These are phyloP conservation scores for Flaveria ramosissima DNA, from an alignment of 129 eudicot species.

Conservation along the genomic window DNA sequence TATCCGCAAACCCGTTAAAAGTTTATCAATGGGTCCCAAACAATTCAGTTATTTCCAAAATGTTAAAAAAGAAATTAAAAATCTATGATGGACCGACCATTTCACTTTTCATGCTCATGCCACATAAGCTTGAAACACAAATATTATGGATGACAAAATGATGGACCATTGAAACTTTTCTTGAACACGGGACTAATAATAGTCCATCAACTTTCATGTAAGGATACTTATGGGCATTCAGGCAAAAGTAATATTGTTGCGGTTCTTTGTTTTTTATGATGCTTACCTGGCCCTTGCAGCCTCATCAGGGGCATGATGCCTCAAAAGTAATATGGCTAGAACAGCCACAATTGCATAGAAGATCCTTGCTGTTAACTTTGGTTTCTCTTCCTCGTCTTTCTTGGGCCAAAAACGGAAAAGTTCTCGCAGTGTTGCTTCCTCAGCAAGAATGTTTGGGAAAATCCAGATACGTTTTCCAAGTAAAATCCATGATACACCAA, in stretches of 20 bases:
- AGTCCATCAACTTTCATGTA: background rate
- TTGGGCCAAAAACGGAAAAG: slow-evolving; percentile 93
- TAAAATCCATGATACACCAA: slow-evolving; percentile 74
- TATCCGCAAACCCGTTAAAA: background rate
- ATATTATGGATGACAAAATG: background rate
- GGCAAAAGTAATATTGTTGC: background rate
- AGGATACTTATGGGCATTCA: background rate
- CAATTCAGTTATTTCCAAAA: slow-evolving; percentile 2
- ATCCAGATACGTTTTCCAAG: slow-evolving; percentile 94
- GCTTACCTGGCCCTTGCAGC: slow-evolving; percentile 96
- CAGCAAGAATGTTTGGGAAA: slow-evolving; percentile 96
- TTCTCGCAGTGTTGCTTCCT: slow-evolving; percentile 90
- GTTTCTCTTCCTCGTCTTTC: slow-evolving; percentile 87
- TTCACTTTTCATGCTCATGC: background rate
- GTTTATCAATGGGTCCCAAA: background rate
- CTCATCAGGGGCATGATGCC: slow-evolving; percentile 99
- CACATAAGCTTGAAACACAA: background rate
- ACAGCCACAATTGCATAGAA: slow-evolving; percentile 75
- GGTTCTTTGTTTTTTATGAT: background rate
- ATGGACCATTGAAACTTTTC: background rate
- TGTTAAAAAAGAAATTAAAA: background rate
- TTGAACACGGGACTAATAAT: background rate
- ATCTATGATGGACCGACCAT: background rate
- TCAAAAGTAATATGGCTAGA: slow-evolving; percentile 61
- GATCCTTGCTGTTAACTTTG: slow-evolving; percentile 89